A percentile compares a stretch with the other conserved stretches of the same genome.
Evolutionary conservation across 805 yeast genomes (phyloP).

Genomic region (Lipomyces starkeyi): DNA sequence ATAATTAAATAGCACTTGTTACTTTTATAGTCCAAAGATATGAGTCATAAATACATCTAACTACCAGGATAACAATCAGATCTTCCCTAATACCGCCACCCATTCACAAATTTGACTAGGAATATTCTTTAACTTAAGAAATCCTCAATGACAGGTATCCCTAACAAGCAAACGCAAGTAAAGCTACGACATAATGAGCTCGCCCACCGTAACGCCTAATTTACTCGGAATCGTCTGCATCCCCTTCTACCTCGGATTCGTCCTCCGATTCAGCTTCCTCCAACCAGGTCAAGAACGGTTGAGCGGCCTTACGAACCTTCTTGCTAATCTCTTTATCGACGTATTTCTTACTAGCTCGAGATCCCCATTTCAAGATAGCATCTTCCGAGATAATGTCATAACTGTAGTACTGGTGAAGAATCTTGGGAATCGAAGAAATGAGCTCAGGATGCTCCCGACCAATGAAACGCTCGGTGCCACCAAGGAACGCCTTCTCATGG

Average conservation of each 20-base stretch:
- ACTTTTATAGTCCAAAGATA: background rate
- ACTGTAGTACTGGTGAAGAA: constrained; percentile 80
- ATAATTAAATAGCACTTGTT: background rate
- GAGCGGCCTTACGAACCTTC: constrained; percentile 94
- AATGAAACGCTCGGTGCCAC: constrained; percentile 93
- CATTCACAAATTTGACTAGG: background rate
- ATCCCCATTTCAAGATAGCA: constrained; percentile 80
- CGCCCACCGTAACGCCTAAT: background rate
- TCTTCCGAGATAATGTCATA: constrained; percentile 86
- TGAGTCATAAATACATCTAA: constrained; percentile 1
- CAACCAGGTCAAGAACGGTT: constrained; percentile 94
- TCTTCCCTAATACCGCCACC: background rate
- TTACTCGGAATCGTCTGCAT: background rate
- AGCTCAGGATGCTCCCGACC: constrained; percentile 80
- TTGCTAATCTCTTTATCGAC: constrained; percentile 91
- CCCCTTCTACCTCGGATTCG: constrained; percentile 48
- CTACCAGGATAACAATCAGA: background rate
- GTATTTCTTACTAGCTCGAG: constrained; percentile 88
- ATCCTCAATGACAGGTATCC: background rate
- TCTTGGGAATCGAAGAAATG: constrained; percentile 76
- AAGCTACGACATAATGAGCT: background rate
- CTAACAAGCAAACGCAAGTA: background rate
- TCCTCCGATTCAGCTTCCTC: constrained; percentile 84
- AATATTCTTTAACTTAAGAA: background rate
- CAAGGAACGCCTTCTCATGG: constrained; percentile 87